Conservation (phyloP, 202 grass and related monocot species). For the Digitaria exilis region DNA sequence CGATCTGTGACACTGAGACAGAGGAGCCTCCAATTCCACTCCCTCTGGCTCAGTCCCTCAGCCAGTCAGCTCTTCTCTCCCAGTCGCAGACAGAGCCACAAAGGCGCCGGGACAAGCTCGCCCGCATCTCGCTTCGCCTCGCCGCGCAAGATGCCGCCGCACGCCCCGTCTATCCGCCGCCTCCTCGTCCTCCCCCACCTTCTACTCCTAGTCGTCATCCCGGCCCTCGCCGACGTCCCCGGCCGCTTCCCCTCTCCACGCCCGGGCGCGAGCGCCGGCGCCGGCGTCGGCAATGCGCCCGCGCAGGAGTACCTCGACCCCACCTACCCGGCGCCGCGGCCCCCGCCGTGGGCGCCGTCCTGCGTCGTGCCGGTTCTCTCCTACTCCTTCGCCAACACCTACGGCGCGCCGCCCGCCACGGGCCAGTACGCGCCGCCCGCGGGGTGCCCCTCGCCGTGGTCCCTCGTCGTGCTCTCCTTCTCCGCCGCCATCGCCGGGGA, state of each 20-base stretch:
- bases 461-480: slow-evolving; percentile 72
- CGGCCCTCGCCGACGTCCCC: slow-evolving; percentile 18
- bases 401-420: slow-evolving; percentile 58
- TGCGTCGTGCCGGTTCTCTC: slow-evolving; percentile 72
- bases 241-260: slow-evolving; percentile 18
- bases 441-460: slow-evolving; percentile 67
- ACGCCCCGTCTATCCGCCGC: neutral
- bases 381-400: slow-evolving; percentile 80
- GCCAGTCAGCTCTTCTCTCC: no score
- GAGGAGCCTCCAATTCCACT: no score
- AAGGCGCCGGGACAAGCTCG: neutral
- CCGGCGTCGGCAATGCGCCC: neutral
- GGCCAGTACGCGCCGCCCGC: slow-evolving; percentile 54
- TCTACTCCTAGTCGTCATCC: neutral
- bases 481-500: slow-evolving; percentile 68
- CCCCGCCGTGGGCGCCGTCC: slow-evolving; percentile 22
- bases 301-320: slow-evolving; percentile 72
- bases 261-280: neutral
- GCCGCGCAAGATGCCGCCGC: slow-evolving; percentile 19
- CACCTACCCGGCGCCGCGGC: slow-evolving; percentile 45
- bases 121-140: neutral
- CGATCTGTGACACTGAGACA: no score
- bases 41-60: no score
- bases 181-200: neutral
- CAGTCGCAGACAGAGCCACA: no score